Percentiles rank a stretch among this genome's conserved stretches.
phyloP scores from a whole-genome alignment of 805 yeast species.

The Monosporozyma servazzii region DNA sequence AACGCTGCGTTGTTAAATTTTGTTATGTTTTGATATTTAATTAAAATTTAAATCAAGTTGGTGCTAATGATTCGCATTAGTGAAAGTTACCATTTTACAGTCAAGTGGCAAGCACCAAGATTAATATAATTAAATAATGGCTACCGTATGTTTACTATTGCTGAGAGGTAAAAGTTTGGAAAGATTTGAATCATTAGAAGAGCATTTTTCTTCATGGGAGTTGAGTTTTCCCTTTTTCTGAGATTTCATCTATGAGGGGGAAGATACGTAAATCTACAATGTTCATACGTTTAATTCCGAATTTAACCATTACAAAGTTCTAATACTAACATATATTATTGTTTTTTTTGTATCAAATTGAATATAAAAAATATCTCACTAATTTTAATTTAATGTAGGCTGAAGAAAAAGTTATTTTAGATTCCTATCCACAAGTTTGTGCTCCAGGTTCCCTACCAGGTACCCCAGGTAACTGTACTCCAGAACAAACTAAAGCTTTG shows the following conservation, averaged over 20 bases:
- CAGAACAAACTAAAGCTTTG: slow-evolving; percentile 54
- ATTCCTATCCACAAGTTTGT: slow-evolving; percentile 62
- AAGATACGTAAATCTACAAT: background rate
- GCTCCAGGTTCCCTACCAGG: slow-evolving; percentile 63
- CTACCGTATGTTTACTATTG: slow-evolving; percentile 10
- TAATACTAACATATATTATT: background rate
- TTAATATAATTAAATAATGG: slow-evolving; percentile 5
- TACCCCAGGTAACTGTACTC: slow-evolving; percentile 69
- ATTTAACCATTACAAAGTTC: background rate
- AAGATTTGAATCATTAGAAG: background rate
- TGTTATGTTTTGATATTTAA: background rate
- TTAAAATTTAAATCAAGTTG: background rate
- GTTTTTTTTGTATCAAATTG: background rate
- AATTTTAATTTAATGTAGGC: background rate
- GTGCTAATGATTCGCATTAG: background rate
- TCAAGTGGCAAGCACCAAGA: background rate
- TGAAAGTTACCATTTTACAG: no score
- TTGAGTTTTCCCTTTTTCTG: background rate
- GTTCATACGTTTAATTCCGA: background rate
- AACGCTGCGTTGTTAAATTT: slow-evolving; percentile 1
- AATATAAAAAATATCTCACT: background rate
- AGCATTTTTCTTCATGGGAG: background rate
- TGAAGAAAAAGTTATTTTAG: slow-evolving; percentile 27
- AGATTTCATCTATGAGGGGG: background rate
- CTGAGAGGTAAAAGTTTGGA: background rate